A percentile compares a stretch with the other conserved stretches of the same genome.
Evolutionary conservation across 495 filamentous ascomycete genomes (phyloP).

Genomic region (Massariosphaeria phaeospora): DNA sequence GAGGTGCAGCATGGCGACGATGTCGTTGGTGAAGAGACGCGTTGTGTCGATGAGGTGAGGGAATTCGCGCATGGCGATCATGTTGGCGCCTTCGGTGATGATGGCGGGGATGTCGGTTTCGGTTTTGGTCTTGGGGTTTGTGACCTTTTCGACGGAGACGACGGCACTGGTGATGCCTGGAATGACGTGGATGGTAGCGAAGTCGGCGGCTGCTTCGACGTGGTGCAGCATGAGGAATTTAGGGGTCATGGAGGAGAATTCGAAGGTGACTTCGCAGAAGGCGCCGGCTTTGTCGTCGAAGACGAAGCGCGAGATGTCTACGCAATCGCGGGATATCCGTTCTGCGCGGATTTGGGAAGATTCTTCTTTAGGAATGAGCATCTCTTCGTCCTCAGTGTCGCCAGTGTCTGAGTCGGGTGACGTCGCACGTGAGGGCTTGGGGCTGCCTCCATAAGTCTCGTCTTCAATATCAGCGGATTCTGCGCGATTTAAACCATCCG

Average conservation of each 20-base stretch:
- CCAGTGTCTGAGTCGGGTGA: slow-evolving; percentile 3
- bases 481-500: slow-evolving; percentile 18
- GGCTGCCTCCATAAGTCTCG: slow-evolving; percentile 32
- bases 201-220: slow-evolving; percentile 69
- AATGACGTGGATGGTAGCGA: slow-evolving; percentile 83
- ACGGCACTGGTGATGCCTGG: slow-evolving; percentile 65
- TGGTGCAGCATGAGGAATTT: slow-evolving; percentile 91
- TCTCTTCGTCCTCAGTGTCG: slow-evolving; percentile 42
- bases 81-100: slow-evolving; percentile 79
- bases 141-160: slow-evolving; percentile 57
- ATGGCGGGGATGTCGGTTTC: slow-evolving; percentile 52
- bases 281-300: slow-evolving; percentile 71
- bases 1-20: slow-evolving; percentile 70
- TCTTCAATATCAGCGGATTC: slow-evolving; percentile 25
- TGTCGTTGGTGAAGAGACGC: slow-evolving; percentile 84
- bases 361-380: slow-evolving; percentile 9
- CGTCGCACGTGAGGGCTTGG: slow-evolving; percentile 16
- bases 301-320: slow-evolving; percentile 66
- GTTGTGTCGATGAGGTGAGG: slow-evolving; percentile 82
- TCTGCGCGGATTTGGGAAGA: slow-evolving; percentile 48
- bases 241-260: slow-evolving; percentile 73
- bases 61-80: slow-evolving; percentile 83
- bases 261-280: slow-evolving; percentile 73
- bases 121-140: slow-evolving; percentile 47
- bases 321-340: slow-evolving; percentile 55